phyloP scores from a whole-genome alignment of 352 stramenopile species.

The Thraustotheca clavata region DNA sequence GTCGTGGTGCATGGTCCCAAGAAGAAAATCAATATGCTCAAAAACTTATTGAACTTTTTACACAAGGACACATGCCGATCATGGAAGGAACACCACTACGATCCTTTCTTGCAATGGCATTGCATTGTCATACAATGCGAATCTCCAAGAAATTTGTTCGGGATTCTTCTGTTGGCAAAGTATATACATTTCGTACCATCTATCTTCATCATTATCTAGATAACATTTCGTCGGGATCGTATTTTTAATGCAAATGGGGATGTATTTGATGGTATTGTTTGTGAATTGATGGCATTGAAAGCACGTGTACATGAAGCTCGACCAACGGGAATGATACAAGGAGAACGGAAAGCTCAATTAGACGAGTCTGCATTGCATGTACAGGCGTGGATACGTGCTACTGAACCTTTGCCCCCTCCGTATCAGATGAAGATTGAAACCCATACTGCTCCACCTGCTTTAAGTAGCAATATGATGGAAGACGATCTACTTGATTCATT shows the following conservation, averaged over 20 bases:
- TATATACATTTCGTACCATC: not conserved
- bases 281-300: constrained; percentile 6
- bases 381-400: constrained; percentile 10
- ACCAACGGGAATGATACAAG: constrained; percentile 1
- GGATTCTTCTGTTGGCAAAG: constrained; percentile 19
- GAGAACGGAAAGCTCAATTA: not conserved
- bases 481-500: constrained; percentile 14
- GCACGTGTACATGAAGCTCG: not conserved
- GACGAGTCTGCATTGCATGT: constrained; percentile 5
- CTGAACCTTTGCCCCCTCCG: not conserved
- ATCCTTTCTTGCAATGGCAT: constrained; percentile 12
- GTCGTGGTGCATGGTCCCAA: constrained; percentile 12
- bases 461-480: not conserved
- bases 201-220: not conserved
- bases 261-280: not conserved
- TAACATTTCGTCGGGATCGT: constrained; percentile 17
- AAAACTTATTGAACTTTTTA: constrained; percentile 19
- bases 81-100: constrained; percentile 19
- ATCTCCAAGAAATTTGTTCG: constrained; percentile 23
- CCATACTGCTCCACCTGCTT: not conserved
- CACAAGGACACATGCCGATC: constrained; percentile 11
- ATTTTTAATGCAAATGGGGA: not conserved
- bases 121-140: constrained; percentile 20
- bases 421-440: not conserved
- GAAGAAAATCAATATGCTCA: constrained; percentile 16